Percentiles rank a stretch among this genome's conserved stretches.
These are phyloP conservation scores for Fusarium camptoceras DNA, from an alignment of 2,329 filamentous ascomycete genomes.

Conservation along the genomic window DNA sequence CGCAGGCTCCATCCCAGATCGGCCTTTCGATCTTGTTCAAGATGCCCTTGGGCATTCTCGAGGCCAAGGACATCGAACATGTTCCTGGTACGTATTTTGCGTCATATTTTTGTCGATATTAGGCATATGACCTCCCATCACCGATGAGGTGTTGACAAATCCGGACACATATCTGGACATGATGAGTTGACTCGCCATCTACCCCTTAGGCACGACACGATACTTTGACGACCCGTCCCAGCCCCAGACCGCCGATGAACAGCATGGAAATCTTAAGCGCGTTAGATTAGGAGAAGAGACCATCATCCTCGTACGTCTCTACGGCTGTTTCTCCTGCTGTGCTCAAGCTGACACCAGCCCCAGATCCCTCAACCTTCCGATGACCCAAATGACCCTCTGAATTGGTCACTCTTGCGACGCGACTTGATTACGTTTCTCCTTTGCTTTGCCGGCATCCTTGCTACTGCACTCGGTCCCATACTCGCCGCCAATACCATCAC, in stretches of 20 bases:
- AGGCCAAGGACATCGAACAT: constrained; percentile 72
- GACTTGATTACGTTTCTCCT: constrained; percentile 84
- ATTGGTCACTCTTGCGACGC: constrained; percentile 87
- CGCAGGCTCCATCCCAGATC: constrained; percentile 12
- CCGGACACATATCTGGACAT: background rate
- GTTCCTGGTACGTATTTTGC: constrained; percentile 73
- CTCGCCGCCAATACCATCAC: constrained; percentile 90
- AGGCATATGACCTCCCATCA: constrained; percentile 4
- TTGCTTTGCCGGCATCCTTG: constrained; percentile 84
- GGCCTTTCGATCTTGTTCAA: constrained; percentile 26
- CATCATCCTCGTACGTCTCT: constrained; percentile 80
- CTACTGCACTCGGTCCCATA: constrained; percentile 84
- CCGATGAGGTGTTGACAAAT: background rate
- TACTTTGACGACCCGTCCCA: constrained; percentile 71
- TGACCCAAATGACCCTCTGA: constrained; percentile 88
- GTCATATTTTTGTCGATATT: background rate
- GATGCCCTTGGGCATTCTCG: constrained; percentile 74
- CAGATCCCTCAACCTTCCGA: constrained; percentile 85
- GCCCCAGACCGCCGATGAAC: constrained; percentile 57
- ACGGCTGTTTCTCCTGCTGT: background rate
- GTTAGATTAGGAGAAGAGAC: constrained; percentile 73
- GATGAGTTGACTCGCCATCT: constrained; percentile 28
- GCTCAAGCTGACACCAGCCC: constrained; percentile 23
- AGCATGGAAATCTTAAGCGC: constrained; percentile 71
- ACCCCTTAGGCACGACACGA: constrained; percentile 65